Evolutionary conservation across 371 early-diverging fungal species (phyloP).

Genomic region (Rhizopus sp.): DNA sequence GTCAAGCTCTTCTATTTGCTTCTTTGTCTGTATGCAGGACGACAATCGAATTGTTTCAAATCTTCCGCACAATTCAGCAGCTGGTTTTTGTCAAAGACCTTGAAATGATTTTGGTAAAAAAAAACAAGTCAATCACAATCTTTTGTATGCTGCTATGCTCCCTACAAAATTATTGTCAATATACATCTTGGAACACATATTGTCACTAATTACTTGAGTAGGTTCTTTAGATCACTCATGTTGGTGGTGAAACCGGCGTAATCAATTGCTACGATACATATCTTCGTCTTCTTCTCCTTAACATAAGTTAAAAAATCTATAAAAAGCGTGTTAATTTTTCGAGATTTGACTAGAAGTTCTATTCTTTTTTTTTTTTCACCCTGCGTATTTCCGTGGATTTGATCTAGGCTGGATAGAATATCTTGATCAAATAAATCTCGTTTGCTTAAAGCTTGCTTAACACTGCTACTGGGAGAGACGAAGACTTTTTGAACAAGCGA

Average conservation of each 20-base stretch:
- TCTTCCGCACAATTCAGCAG: constrained; percentile 14
- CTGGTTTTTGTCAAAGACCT: constrained; percentile 13
- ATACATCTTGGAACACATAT: neutral
- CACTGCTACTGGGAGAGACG: constrained; percentile 1
- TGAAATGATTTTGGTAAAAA: constrained; percentile 10
- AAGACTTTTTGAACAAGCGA: neutral
- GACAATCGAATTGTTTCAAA: constrained; percentile 17
- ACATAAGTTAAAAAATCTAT: constrained; percentile 12
- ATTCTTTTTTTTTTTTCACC: constrained; percentile 1
- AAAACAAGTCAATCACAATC: constrained; percentile 1
- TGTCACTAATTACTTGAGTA: constrained; percentile 5
- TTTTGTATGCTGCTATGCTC: neutral
- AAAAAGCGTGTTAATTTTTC: neutral
- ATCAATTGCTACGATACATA: constrained; percentile 15
- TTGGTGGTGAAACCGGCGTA: constrained; percentile 21
- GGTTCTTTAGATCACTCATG: constrained; percentile 8
- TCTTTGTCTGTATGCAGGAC: constrained; percentile 14
- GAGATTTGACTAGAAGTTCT: neutral
- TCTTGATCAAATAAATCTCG: constrained; percentile 7
- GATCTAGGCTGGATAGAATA: constrained; percentile 4
- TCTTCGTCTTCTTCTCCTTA: constrained; percentile 5
- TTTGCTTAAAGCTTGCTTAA: neutral
- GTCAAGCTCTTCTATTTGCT: constrained; percentile 11
- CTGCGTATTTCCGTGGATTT: constrained; percentile 10
- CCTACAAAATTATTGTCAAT: neutral